Percentiles rank a stretch among this genome's conserved stretches.
Conservation (phyloP, 768 basidiomycete species). For the Chalciporus sphaerocephalus region DNA sequence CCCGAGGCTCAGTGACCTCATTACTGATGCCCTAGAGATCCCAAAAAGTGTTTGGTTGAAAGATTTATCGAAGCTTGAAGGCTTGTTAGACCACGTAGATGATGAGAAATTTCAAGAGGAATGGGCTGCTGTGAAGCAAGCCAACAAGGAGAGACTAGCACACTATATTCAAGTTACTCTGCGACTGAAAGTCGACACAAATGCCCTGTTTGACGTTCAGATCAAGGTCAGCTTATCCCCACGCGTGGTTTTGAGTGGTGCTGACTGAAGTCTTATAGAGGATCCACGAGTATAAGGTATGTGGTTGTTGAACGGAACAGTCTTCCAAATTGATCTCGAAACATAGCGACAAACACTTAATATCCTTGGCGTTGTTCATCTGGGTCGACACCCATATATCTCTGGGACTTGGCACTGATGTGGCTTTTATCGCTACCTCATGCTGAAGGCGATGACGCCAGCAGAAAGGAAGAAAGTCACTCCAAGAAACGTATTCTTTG, state of each 20-base stretch:
- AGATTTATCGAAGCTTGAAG: constrained; percentile 72
- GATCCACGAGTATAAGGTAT: constrained; percentile 88
- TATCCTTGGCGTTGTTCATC: constrained; percentile 85
- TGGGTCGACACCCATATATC: constrained; percentile 32
- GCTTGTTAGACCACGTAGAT: constrained; percentile 67
- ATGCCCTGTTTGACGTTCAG: constrained; percentile 88
- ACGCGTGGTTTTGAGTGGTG: not conserved
- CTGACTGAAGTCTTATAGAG: constrained; percentile 44
- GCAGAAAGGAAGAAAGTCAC: constrained; percentile 77
- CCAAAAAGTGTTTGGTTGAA: constrained; percentile 81
- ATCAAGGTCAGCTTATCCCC: constrained; percentile 52
- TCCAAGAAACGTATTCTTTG: constrained; percentile 93
- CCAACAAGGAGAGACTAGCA: constrained; percentile 88
- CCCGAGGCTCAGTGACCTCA: constrained; percentile 78
- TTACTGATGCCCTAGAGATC: constrained; percentile 74
- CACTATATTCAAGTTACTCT: constrained; percentile 67
- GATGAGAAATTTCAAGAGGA: constrained; percentile 70
- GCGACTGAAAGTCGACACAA: constrained; percentile 66
- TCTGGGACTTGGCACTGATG: not conserved
- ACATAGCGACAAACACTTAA: constrained; percentile 87
- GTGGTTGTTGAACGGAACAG: not conserved
- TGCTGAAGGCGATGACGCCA: constrained; percentile 72
- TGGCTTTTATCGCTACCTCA: constrained; percentile 65
- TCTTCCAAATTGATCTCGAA: not conserved
- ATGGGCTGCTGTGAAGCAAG: constrained; percentile 83